Evolutionary conservation across 2,329 filamentous ascomycete genomes (phyloP), one percentile per base, ranked within the genome.

Genomic region (Ceratocystis papillata): DNA sequence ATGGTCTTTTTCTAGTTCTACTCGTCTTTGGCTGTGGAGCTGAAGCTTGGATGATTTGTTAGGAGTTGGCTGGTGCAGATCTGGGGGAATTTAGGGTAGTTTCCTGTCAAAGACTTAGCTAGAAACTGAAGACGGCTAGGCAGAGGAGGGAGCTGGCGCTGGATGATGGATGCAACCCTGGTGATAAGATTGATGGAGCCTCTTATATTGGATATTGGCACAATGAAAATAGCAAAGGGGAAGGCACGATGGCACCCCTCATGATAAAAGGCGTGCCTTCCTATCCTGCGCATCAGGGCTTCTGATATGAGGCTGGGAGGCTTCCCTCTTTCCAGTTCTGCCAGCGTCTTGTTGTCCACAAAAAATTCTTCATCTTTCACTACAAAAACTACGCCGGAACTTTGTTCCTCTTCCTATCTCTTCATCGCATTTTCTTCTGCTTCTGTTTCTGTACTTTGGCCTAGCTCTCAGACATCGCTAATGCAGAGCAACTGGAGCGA

Each of bases 391-490:
- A 3, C 10, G 10, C 6, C 12, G 1, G 20, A 46, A 5, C 41
- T 46, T 64, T 64, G 30, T 10, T 10, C 10, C 46, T 64, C 62
- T 20, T 25, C 22, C n/a, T 30, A 28, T 65, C 20, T 65, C 50
- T 64, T 64, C 15, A 55, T 64, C 33, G 22, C 25, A n/a, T 30
- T 59, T 65, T 37, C 63, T 15, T 20, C 60, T 55, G 41, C 17
- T 30, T 28, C n/a, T 62, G 17, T 30, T 65, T 12, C 30, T 7
- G 33, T 50, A 28, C 50, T 48, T 48, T 25, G 41, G 17, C 48
- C 12, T 41, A 15, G 10, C 37, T 41, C 37, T 41, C 37, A 41
- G 37, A 41, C 37, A 41, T 41, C 37, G 37, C 37, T 41, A 41
- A 41, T 41, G 37, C 37, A 41, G 37, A 12, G 37, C 37, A 41